A percentile compares a stretch with the other conserved stretches of the same genome.
Conservation (phyloP, 306 rosid species). For the Ormosia emarginata region DNA sequence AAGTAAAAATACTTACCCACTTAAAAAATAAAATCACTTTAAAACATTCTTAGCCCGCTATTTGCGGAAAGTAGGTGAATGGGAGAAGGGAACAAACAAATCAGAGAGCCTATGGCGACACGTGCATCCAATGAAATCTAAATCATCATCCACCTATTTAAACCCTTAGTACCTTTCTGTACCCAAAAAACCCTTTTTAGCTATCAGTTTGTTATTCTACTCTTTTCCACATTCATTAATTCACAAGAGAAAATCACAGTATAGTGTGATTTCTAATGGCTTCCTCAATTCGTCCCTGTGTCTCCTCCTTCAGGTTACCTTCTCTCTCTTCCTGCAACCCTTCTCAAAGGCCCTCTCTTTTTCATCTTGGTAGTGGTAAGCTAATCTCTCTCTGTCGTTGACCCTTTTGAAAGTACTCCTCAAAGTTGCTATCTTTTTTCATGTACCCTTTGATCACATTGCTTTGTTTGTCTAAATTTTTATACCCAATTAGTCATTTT, state of each 20-base stretch:
- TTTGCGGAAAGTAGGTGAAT: no score
- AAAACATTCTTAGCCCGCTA: no score
- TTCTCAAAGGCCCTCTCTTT: constrained; percentile 41
- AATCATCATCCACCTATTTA: background rate
- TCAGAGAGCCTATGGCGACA: no score
- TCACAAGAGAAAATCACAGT: background rate
- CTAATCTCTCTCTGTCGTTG: background rate
- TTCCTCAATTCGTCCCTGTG: constrained; percentile 69
- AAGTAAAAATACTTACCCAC: no score
- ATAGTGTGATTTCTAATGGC: constrained; percentile 14
- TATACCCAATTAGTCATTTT: background rate
- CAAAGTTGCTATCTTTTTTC: constrained; percentile 11
- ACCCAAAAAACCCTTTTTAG: background rate
- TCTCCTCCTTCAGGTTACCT: constrained; percentile 53
- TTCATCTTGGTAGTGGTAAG: constrained; percentile 47
- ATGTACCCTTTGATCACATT: background rate
- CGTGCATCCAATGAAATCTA: no score
- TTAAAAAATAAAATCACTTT: no score
- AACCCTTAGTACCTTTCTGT: background rate
- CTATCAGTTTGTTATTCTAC: background rate
- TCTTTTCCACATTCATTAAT: background rate
- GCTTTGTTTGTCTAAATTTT: background rate
- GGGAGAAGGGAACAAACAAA: no score
- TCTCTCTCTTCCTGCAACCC: constrained; percentile 44
- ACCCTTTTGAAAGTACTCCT: constrained; percentile 3